Evolutionary conservation across 2,329 filamentous ascomycete genomes (phyloP).

Genomic region (Colletotrichum cuscutae): DNA sequence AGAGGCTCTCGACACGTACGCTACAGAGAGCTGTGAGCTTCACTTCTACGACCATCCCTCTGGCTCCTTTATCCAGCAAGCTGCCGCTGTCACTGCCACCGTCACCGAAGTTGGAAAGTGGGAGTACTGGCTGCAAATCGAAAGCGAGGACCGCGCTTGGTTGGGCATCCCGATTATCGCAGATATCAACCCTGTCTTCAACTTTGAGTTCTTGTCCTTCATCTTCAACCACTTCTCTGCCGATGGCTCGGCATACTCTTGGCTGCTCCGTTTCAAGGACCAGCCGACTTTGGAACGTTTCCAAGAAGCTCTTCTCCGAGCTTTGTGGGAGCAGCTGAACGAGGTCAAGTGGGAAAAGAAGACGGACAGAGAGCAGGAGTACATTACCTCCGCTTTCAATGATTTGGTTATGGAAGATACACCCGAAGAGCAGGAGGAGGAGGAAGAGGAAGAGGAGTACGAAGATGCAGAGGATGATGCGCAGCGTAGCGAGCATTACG

Average conservation of each 20-base stretch:
- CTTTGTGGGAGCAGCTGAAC: conserved; percentile 96
- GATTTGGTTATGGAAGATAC: conserved; percentile 92
- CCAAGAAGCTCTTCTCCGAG: conserved; percentile 94
- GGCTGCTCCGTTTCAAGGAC: conserved; percentile 92
- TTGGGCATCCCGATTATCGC: conserved; percentile 85
- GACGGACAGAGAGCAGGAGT: conserved; percentile 92
- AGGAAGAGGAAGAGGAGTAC: conserved; percentile 64
- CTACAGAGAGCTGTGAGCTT: conserved; percentile 82
- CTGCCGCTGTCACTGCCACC: conserved; percentile 77
- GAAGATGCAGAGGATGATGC: conserved; percentile 72
- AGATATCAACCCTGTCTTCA: conserved; percentile 96
- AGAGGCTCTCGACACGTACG: conserved; percentile 76
- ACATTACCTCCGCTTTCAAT: conserved; percentile 94
- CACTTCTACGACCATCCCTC: conserved; percentile 93
- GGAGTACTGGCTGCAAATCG: conserved; percentile 95
- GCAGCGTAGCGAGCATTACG: conserved; percentile 75
- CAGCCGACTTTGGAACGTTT: conserved; percentile 84
- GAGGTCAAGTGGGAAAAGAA: conserved; percentile 93
- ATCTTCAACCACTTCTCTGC: conserved; percentile 97
- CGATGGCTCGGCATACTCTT: conserved; percentile 92
- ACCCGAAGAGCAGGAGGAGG: conserved; percentile 52
- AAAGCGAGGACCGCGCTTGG: conserved; percentile 81
- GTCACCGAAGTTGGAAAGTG: conserved; percentile 90
- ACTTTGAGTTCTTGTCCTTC: conserved; percentile 98
- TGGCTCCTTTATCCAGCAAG: conserved; percentile 85